Evolutionary conservation across 495 filamentous ascomycete species (phyloP).

Genomic region (Daldinia loculata): DNA sequence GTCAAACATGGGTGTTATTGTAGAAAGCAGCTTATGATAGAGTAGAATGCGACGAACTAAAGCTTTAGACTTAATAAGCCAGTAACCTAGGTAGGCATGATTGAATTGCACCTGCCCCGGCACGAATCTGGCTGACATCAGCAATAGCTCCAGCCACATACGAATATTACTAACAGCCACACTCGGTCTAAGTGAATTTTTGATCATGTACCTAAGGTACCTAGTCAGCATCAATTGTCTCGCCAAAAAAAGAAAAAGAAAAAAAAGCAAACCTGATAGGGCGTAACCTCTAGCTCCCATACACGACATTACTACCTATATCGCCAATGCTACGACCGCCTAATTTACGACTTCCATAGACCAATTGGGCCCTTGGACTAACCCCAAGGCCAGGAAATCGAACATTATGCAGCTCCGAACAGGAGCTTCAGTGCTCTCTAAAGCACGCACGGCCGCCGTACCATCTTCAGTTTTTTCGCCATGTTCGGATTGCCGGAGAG

Average conservation of each 20-base stretch:
- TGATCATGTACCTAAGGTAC: too few relatives aligned
- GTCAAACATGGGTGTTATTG: slow-evolving; percentile 16
- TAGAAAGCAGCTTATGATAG: not conserved
- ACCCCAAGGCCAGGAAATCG: slow-evolving; percentile 30
- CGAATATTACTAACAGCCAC: not conserved
- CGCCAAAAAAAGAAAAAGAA: slow-evolving; percentile 1
- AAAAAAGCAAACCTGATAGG: not conserved
- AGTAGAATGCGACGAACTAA: not conserved
- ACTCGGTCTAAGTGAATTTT: slow-evolving; percentile 1
- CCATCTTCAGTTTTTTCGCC: slow-evolving; percentile 41
- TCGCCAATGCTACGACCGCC: slow-evolving; percentile 32
- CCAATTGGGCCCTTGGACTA: slow-evolving; percentile 42
- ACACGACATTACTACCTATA: not conserved
- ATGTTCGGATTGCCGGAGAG: slow-evolving; percentile 51
- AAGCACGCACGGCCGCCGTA: slow-evolving; percentile 33
- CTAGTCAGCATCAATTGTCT: slow-evolving; percentile 17
- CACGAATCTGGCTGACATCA: not conserved
- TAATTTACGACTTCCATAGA: slow-evolving; percentile 17
- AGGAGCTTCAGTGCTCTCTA: slow-evolving; percentile 49
- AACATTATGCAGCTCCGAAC: slow-evolving; percentile 54
- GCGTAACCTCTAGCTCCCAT: not conserved
- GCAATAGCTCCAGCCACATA: not conserved
- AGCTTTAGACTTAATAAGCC: not conserved
- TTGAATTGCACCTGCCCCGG: too few relatives aligned
- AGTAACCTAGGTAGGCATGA: too few relatives aligned